Percentiles rank a stretch among this genome's conserved stretches.
These are phyloP conservation scores for Hylodesmum podocarpum DNA, from an alignment of 306 rosid genomes.

Conservation along the genomic window DNA sequence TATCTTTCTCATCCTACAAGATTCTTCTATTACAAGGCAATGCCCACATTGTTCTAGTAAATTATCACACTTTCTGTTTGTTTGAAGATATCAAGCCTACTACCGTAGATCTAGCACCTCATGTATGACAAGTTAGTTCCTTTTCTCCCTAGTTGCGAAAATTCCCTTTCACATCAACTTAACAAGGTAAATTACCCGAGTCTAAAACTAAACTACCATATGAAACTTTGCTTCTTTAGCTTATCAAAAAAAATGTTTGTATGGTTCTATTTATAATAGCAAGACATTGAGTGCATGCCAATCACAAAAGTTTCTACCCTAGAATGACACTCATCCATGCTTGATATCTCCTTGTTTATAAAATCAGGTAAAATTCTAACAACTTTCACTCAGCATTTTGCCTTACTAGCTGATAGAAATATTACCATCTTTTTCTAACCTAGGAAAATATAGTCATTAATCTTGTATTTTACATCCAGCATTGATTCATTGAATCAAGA, in stretches of 20 bases:
- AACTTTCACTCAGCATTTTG: not conserved
- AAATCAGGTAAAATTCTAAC: not conserved
- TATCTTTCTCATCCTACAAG: not conserved
- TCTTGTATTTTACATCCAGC: not conserved
- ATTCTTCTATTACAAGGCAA: not conserved
- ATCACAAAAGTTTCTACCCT: not conserved
- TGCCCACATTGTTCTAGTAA: not conserved
- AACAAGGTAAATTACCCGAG: not conserved
- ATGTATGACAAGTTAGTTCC: not conserved
- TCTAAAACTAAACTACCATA: not conserved
- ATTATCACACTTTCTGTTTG: not conserved
- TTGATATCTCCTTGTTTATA: not conserved
- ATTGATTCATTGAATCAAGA: not conserved
- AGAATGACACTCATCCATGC: not conserved
- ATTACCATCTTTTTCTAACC: not conserved
- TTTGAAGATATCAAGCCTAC: not conserved
- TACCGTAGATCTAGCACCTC: not conserved
- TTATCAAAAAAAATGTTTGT: not conserved
- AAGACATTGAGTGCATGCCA: not conserved
- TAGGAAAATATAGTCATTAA: not conserved
- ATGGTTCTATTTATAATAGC: slow-evolving; percentile 4
- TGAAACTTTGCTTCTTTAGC: not conserved
- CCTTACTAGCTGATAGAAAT: not conserved
- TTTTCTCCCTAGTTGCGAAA: not conserved
- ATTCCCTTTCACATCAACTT: not conserved